Evolutionary conservation across 2,329 filamentous ascomycete species (phyloP).

Genomic region (Trichoderma gracile): DNA sequence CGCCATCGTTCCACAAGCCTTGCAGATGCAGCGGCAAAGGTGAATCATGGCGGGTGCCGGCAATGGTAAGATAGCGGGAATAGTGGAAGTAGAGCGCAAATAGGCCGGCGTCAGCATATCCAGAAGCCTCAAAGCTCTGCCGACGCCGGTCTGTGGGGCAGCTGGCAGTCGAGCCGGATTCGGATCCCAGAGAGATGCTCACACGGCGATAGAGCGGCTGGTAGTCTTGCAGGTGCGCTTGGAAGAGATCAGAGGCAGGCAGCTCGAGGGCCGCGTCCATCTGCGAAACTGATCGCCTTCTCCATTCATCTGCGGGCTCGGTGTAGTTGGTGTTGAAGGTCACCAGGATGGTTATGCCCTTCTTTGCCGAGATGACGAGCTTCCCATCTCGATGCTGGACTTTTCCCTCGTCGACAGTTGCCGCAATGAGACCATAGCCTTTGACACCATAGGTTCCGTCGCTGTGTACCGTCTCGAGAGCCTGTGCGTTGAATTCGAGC

Average conservation of each 20-base stretch:
- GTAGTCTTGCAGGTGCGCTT: conserved; percentile 15
- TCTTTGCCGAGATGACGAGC: conserved; percentile 15
- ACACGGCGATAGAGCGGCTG: conserved; percentile 19
- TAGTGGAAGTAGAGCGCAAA: conserved; percentile 26
- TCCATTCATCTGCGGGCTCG: conserved; percentile 5
- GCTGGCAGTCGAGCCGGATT: not conserved
- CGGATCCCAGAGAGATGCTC: conserved; percentile 9
- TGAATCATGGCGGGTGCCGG: conserved; percentile 21
- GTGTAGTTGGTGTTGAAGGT: conserved; percentile 21
- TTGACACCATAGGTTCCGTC: conserved; percentile 23
- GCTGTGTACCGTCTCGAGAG: conserved; percentile 22
- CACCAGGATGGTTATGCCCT: conserved; percentile 14
- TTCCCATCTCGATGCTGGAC: conserved; percentile 5
- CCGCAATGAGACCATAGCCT: conserved; percentile 16
- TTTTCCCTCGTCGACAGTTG: conserved; percentile 11
- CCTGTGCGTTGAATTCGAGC: conserved; percentile 18
- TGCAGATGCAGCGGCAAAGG: conserved; percentile 23
- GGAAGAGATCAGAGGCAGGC: conserved; percentile 9
- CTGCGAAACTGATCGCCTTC: not conserved
- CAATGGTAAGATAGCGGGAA: conserved; percentile 23
- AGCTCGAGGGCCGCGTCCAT: conserved; percentile 8
- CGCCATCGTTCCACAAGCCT: conserved; percentile 24
- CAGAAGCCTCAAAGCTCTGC: conserved; percentile 8
- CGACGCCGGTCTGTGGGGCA: conserved; percentile 16
- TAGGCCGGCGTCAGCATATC: conserved; percentile 18